These are phyloP conservation scores for Margaritispora aquatica DNA, from an alignment of 495 filamentous ascomycete species.

Conservation along the genomic window DNA sequence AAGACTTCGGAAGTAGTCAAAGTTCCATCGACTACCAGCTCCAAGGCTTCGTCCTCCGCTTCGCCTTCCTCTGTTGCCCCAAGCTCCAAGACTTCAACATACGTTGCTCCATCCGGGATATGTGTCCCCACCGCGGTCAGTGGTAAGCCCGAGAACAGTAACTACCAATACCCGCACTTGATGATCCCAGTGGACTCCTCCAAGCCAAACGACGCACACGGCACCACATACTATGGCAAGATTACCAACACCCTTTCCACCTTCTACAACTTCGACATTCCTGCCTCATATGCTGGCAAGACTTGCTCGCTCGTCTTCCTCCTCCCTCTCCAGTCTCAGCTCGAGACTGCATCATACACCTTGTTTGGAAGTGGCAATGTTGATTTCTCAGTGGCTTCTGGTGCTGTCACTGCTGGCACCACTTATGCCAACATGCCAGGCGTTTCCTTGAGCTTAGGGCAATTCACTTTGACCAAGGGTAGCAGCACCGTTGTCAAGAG, in stretches of 20 bases:
- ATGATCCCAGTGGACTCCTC: conserved; percentile 58
- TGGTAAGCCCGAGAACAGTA: conserved; percentile 26
- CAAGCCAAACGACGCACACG: conserved; percentile 41
- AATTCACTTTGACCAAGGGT: conserved; percentile 42
- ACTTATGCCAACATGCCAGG: conserved; percentile 44
- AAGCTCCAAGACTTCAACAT: too few relatives aligned
- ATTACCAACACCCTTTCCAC: conserved; percentile 48
- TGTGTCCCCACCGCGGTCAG: conserved; percentile 45
- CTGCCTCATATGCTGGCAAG: conserved; percentile 42
- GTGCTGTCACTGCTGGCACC: conserved; percentile 36
- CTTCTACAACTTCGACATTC: conserved; percentile 66
- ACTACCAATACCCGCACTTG: conserved; percentile 59
- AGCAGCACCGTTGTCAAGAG: conserved; percentile 46
- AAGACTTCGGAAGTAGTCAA: too few relatives aligned
- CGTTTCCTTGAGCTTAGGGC: conserved; percentile 38
- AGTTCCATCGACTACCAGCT: too few relatives aligned
- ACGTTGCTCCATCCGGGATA: too few relatives aligned
- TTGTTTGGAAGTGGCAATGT: conserved; percentile 52
- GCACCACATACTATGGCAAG: conserved; percentile 48
- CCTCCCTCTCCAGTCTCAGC: conserved; percentile 46
- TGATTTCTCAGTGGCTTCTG: conserved; percentile 41
- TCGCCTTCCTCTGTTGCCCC: not conserved
- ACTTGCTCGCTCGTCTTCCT: conserved; percentile 62
- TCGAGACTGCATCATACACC: conserved; percentile 49
- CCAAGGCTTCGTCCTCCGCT: too few relatives aligned